Percentiles rank a stretch among this genome's conserved stretches.
Conservation (phyloP, 257 asterid species). For the Vinca minor region DNA sequence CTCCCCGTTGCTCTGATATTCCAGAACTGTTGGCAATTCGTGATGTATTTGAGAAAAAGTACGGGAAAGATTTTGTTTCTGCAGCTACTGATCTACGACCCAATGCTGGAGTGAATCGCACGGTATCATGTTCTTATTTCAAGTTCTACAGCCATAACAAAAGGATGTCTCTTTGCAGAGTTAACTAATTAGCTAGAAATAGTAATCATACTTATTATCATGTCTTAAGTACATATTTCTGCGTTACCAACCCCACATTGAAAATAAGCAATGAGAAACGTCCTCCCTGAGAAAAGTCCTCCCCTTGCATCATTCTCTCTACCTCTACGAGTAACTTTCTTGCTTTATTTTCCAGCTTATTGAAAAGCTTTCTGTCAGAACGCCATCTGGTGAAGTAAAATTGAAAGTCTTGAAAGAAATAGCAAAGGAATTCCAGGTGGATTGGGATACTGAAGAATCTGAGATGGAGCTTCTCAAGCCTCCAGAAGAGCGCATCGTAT, state of each 20-base stretch:
- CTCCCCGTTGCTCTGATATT: constrained; percentile 91
- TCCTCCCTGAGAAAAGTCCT: no score
- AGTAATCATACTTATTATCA: no score
- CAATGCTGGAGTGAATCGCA: constrained; percentile 85
- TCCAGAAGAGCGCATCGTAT: constrained; percentile 79
- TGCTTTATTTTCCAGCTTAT: constrained; percentile 54
- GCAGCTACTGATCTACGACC: constrained; percentile 92
- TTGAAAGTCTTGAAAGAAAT: constrained; percentile 81
- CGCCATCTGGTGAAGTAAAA: constrained; percentile 82
- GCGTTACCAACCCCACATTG: no score
- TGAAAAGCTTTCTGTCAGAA: constrained; percentile 86
- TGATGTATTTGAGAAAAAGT: constrained; percentile 71
- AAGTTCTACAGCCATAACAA: no score
- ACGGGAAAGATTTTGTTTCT: constrained; percentile 90
- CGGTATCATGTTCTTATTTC: constrained; percentile 38
- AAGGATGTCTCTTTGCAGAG: no score
- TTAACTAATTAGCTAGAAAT: no score
- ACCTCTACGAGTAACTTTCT: constrained; percentile 4
- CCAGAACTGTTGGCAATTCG: constrained; percentile 70
- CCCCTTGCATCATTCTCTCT: not conserved
- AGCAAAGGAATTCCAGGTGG: constrained; percentile 86
- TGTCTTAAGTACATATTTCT: no score
- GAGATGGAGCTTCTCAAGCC: constrained; percentile 84
- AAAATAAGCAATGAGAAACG: no score
- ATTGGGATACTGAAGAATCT: constrained; percentile 78